Percentiles rank a stretch among this genome's conserved stretches.
These are phyloP conservation scores for Daldinia sp. DNA, from an alignment of 2,329 filamentous ascomycete genomes.

Conservation along the genomic window DNA sequence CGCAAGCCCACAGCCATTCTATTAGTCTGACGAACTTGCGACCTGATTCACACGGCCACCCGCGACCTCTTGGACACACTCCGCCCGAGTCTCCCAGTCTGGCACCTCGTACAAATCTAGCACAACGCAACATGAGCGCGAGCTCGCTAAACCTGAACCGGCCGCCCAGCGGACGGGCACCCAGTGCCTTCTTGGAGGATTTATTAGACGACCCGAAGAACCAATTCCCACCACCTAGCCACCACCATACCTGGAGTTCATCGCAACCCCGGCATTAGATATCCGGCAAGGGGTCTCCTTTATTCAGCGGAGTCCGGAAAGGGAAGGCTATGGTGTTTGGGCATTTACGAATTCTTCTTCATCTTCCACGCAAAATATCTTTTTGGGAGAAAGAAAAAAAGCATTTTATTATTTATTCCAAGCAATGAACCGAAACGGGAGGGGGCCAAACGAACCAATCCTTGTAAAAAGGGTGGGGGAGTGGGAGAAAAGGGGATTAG, in stretches of 20 bases:
- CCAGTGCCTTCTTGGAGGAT: slow-evolving; percentile 91
- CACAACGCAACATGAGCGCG: slow-evolving; percentile 63
- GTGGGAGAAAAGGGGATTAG: slow-evolving; percentile 3
- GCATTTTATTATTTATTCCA: slow-evolving; percentile 5
- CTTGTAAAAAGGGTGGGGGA: slow-evolving; percentile 16
- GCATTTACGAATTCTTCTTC: slow-evolving; percentile 25
- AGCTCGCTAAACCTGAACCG: slow-evolving; percentile 76
- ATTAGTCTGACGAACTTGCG: slow-evolving; percentile 73
- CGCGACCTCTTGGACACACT: slow-evolving; percentile 62
- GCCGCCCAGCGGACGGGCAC: slow-evolving; percentile 77
- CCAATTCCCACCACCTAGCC: slow-evolving; percentile 59
- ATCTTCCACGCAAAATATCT: slow-evolving; percentile 21
- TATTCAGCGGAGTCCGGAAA: slow-evolving; percentile 32
- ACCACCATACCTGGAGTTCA: slow-evolving; percentile 47
- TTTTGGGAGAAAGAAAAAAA: slow-evolving; percentile 10
- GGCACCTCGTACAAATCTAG: slow-evolving; percentile 54
- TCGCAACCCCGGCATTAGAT: slow-evolving; percentile 42
- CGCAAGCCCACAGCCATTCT: slow-evolving; percentile 62
- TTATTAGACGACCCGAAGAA: slow-evolving; percentile 80
- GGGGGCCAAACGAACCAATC: slow-evolving; percentile 14
- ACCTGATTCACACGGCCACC: slow-evolving; percentile 68
- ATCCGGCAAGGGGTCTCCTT: slow-evolving; percentile 19
- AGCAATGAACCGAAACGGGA: slow-evolving; percentile 15
- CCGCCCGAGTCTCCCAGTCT: slow-evolving; percentile 74
- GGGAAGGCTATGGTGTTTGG: slow-evolving; percentile 33